These are phyloP conservation scores for Brassica hybrid DNA, from an alignment of 441 rosid genomes.

Conservation along the genomic window DNA sequence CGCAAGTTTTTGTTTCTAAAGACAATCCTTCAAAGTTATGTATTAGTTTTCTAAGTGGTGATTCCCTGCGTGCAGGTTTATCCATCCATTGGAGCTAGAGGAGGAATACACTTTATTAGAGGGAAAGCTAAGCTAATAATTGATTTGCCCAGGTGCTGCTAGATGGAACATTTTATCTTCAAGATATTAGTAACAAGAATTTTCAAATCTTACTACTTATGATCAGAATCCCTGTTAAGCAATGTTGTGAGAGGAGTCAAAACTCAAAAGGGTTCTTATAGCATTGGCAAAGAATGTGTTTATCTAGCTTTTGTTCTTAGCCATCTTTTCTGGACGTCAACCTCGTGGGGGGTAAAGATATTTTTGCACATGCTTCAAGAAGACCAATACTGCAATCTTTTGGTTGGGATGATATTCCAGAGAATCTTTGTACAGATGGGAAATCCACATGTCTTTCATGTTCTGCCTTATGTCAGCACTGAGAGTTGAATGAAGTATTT, in stretches of 20 bases:
- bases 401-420: too few relatives aligned
- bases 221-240: too few relatives aligned
- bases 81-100: conserved; percentile 60
- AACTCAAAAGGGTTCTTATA: conserved; percentile 64
- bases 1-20: conserved; percentile 41
- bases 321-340: too few relatives aligned
- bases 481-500: too few relatives aligned
- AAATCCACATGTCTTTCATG: too few relatives aligned
- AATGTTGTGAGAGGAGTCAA: too few relatives aligned
- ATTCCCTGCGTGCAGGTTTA: conserved; percentile 49
- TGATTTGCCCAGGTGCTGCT: conserved; percentile 90
- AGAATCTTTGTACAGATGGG: too few relatives aligned
- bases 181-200: conserved; percentile 60
- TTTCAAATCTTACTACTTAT: background rate
- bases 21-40: conserved; percentile 9
- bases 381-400: too few relatives aligned
- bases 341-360: too few relatives aligned
- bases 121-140: conserved; percentile 56
- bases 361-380: too few relatives aligned
- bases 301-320: conserved; percentile 56
- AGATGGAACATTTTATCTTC: conserved; percentile 66
- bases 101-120: conserved; percentile 36
- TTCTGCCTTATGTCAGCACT: too few relatives aligned
- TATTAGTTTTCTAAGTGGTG: conserved; percentile 14
- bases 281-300: conserved; percentile 80